Conservation (phyloP, 495 filamentous ascomycete species). For the Hapsidospora chrysogenum region DNA sequence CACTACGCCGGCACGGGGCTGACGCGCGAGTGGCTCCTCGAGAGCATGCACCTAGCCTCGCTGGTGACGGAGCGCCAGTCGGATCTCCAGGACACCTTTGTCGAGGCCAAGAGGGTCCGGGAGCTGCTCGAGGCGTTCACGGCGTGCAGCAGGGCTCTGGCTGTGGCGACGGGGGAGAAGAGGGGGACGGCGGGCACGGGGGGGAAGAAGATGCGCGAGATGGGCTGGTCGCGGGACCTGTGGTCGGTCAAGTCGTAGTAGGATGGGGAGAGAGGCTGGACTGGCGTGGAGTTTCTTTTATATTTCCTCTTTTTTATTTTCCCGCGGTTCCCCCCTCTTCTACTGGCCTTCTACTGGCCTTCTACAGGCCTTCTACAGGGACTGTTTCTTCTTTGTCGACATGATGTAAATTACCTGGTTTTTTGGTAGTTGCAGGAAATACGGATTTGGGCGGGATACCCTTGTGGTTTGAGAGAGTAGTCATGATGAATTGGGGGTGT, state of each 20-base stretch:
- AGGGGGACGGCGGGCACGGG: slow-evolving; percentile 15
- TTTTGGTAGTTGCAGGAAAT: too few relatives aligned
- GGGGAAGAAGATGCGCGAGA: slow-evolving; percentile 35
- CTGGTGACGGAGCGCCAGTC: slow-evolving; percentile 48
- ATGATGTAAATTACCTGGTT: too few relatives aligned
- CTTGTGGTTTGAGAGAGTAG: too few relatives aligned
- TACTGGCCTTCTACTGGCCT: too few relatives aligned
- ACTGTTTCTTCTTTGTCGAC: too few relatives aligned
- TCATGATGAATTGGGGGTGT: too few relatives aligned
- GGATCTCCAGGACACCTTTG: slow-evolving; percentile 48
- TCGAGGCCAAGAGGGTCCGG: slow-evolving; percentile 48
- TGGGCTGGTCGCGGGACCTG: slow-evolving; percentile 33
- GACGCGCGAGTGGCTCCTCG: slow-evolving; percentile 45
- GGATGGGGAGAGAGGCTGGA: too few relatives aligned
- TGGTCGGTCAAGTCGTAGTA: slow-evolving; percentile 32
- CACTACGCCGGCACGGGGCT: slow-evolving; percentile 50
- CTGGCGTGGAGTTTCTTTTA: too few relatives aligned
- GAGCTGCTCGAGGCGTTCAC: slow-evolving; percentile 67
- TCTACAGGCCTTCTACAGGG: too few relatives aligned
- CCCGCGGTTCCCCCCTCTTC: too few relatives aligned
- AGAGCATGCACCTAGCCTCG: slow-evolving; percentile 63
- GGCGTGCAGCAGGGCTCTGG: slow-evolving; percentile 52
- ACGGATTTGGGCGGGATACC: too few relatives aligned
- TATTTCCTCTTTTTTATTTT: too few relatives aligned
- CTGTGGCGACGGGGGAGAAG: slow-evolving; percentile 40